Conservation (phyloP, 129 eudicot species). For the Arctium minus region DNA sequence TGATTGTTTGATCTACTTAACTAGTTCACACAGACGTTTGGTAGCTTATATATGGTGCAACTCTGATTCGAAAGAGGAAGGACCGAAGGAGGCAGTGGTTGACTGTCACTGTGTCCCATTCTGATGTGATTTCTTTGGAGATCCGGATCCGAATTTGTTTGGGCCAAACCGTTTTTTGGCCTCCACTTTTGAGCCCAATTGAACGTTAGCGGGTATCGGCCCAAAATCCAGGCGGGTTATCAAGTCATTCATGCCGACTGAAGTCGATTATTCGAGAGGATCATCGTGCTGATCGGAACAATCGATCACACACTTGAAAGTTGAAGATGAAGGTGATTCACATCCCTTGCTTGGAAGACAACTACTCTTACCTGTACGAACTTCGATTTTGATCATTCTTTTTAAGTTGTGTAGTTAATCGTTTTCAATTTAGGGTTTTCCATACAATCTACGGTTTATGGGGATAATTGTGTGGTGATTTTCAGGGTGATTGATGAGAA, state of each 20-base stretch:
- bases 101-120: neutral
- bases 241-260: neutral
- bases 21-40: neutral
- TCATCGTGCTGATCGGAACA: too few species aligned
- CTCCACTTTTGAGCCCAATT: neutral
- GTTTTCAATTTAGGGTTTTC: neutral
- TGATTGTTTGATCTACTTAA: constrained; percentile 31
- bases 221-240: neutral
- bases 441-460: neutral
- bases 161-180: neutral
- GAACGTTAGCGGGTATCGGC: neutral
- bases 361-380: constrained; percentile 78
- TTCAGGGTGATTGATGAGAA: constrained; percentile 82
- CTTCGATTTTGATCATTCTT: neutral
- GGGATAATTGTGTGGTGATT: neutral
- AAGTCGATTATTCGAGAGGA: neutral
- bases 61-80: neutral
- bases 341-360: constrained; percentile 90
- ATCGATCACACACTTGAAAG: neutral
- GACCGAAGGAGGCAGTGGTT: neutral
- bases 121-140: constrained; percentile 19
- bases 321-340: constrained; percentile 75
- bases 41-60: constrained; percentile 17
- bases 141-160: neutral
- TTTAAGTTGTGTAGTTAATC: neutral